phyloP scores from a whole-genome alignment of 768 basidiomycete genomes.

The Strobilomyces echinocephalus region DNA sequence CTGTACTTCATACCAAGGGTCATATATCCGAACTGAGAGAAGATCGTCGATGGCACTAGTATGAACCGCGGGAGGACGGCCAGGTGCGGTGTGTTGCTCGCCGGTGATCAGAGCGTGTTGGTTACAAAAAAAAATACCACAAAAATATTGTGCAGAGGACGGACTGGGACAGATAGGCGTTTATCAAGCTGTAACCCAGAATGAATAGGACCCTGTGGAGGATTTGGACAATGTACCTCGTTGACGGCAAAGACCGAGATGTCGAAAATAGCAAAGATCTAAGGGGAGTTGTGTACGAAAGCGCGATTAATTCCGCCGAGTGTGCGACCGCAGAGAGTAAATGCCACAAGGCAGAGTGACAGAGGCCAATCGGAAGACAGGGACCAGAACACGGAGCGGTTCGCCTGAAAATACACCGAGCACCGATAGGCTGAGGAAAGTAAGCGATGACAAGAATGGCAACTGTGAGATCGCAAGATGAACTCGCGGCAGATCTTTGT shows the following conservation, averaged over 20 bases:
- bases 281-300: conserved; percentile 43
- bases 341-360: conserved; percentile 38
- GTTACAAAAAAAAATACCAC: background rate
- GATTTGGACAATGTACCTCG: conserved; percentile 32
- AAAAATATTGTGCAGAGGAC: conserved; percentile 6
- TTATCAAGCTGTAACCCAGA: conserved; percentile 19
- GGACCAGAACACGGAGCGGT: conserved; percentile 44
- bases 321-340: conserved; percentile 24
- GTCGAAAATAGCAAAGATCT: conserved; percentile 37
- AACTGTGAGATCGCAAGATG: conserved; percentile 19
- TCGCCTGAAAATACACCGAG: conserved; percentile 35
- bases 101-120: background rate
- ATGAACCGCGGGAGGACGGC: conserved; percentile 10
- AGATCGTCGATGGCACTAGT: conserved; percentile 1
- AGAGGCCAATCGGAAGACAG: conserved; percentile 45
- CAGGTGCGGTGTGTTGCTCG: background rate
- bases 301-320: conserved; percentile 28
- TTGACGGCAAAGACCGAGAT: conserved; percentile 27
- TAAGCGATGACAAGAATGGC: conserved; percentile 30
- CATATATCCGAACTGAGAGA: conserved; percentile 14
- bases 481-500: conserved; percentile 20
- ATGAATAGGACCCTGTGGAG: conserved; percentile 17
- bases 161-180: conserved; percentile 9
- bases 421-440: conserved; percentile 38
- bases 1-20: conserved; percentile 22